Evolutionary conservation across 768 basidiomycete genomes (phyloP).

Genomic region (Hydnomerulius pinastri): DNA sequence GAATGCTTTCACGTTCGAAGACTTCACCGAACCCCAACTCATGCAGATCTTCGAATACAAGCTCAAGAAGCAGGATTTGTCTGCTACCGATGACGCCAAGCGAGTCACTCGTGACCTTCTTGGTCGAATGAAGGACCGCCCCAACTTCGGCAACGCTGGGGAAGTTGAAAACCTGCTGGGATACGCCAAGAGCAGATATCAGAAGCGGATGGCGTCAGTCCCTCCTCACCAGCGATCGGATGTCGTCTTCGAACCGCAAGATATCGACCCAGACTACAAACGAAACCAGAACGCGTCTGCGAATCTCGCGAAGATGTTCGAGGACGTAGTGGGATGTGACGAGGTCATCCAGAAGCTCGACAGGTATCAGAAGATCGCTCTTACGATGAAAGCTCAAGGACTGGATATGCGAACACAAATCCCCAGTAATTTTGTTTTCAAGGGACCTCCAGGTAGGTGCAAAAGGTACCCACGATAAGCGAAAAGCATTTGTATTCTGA

Average conservation of each 20-base stretch:
- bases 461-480: neutral
- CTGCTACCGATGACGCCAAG: constrained; percentile 58
- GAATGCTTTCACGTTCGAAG: constrained; percentile 67
- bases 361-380: constrained; percentile 54
- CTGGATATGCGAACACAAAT: constrained; percentile 51
- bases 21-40: constrained; percentile 58
- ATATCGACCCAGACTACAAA: constrained; percentile 66
- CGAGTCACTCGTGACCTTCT: constrained; percentile 53
- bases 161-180: constrained; percentile 63
- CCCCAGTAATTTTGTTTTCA: constrained; percentile 69
- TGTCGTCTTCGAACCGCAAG: constrained; percentile 42
- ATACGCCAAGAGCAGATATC: constrained; percentile 49
- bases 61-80: constrained; percentile 56
- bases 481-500: neutral
- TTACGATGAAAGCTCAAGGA: constrained; percentile 39
- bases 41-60: constrained; percentile 55
- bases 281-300: constrained; percentile 46
- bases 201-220: constrained; percentile 37
- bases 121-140: constrained; percentile 37
- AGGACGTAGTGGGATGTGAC: constrained; percentile 63
- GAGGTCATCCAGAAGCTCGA: constrained; percentile 50
- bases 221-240: constrained; percentile 21
- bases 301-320: constrained; percentile 59
- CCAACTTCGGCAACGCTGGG: constrained; percentile 68
- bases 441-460: constrained; percentile 64